Percentiles rank a stretch among this genome's conserved stretches.
Evolutionary conservation across 208 protist genomes (phyloP).

Genomic region (Vickermania ingenoplastis): DNA sequence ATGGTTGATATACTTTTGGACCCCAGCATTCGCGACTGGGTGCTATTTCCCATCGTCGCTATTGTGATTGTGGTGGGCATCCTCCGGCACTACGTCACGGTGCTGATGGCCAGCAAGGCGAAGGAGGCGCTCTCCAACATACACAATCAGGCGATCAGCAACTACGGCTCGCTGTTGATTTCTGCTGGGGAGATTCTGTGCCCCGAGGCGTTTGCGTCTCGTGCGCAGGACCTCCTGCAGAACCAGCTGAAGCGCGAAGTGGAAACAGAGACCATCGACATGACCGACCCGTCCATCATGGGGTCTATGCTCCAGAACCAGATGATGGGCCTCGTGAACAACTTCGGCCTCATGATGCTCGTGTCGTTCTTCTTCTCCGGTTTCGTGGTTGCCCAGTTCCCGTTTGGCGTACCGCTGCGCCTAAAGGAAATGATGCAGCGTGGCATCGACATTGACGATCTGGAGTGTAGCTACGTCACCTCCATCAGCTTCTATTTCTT

Average conservation of each 20-base stretch:
- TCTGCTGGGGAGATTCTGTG: slow-evolving; percentile 44
- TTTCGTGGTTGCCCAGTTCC: slow-evolving; percentile 95
- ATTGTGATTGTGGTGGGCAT: slow-evolving; percentile 91
- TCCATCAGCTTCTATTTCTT: slow-evolving; percentile 95
- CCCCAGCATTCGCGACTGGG: slow-evolving; percentile 92
- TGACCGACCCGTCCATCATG: slow-evolving; percentile 90
- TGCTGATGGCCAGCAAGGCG: slow-evolving; percentile 42
- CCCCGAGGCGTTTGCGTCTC: slow-evolving; percentile 38
- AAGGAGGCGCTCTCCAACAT: slow-evolving; percentile 44
- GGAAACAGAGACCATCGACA: slow-evolving; percentile 79
- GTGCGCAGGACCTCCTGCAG: slow-evolving; percentile 42
- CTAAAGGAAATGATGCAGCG: slow-evolving; percentile 94
- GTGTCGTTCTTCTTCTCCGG: slow-evolving; percentile 95
- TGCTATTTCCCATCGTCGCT: slow-evolving; percentile 91
- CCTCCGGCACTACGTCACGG: slow-evolving; percentile 79
- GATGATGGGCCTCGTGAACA: slow-evolving; percentile 89
- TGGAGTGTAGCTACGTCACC: slow-evolving; percentile 94
- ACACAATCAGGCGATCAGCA: slow-evolving; percentile 58
- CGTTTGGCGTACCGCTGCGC: slow-evolving; percentile 90
- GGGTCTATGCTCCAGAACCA: slow-evolving; percentile 94
- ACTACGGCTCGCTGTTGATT: slow-evolving; percentile 55
- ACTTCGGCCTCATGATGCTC: slow-evolving; percentile 94
- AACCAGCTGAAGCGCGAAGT: slow-evolving; percentile 53
- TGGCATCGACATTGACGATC: slow-evolving; percentile 89
- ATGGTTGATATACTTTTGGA: slow-evolving; percentile 86